phyloP scores from a whole-genome alignment of 768 basidiomycete species.

The Lactarius quietus region DNA sequence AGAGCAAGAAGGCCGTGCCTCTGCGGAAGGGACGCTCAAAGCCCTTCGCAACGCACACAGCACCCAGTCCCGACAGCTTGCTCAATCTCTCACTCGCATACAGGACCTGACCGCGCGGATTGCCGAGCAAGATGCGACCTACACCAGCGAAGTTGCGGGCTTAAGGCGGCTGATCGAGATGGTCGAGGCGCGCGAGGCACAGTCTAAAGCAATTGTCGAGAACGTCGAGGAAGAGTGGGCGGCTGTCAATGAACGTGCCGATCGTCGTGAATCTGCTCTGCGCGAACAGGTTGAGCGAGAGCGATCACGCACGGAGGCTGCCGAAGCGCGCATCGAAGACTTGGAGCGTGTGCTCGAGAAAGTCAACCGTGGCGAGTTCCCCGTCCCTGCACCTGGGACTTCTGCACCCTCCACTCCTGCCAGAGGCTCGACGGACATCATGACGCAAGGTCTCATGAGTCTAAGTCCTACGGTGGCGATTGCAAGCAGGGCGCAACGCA shows the following conservation, averaged over 20 bases:
- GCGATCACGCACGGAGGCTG: constrained; percentile 59
- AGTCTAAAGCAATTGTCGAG: constrained; percentile 79
- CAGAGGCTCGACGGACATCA: constrained; percentile 40
- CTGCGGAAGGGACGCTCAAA: constrained; percentile 66
- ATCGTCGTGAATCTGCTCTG: constrained; percentile 60
- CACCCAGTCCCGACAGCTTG: constrained; percentile 69
- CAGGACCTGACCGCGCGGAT: constrained; percentile 73
- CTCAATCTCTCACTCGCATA: constrained; percentile 69
- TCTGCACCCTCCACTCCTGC: constrained; percentile 47
- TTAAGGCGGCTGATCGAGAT: constrained; percentile 72
- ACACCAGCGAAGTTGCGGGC: constrained; percentile 70
- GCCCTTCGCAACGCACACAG: constrained; percentile 69
- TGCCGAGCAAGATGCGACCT: constrained; percentile 82
- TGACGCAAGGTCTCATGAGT: constrained; percentile 56
- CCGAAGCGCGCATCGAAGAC: constrained; percentile 68
- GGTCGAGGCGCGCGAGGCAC: constrained; percentile 86
- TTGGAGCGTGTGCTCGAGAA: constrained; percentile 68
- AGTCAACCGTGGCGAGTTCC: constrained; percentile 71
- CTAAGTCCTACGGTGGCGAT: constrained; percentile 87
- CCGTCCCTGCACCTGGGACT: constrained; percentile 45
- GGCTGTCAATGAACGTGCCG: constrained; percentile 62
- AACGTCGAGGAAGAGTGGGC: constrained; percentile 82
- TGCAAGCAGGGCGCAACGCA: constrained; percentile 75
- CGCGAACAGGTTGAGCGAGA: constrained; percentile 73
- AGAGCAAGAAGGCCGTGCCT: constrained; percentile 60